Evolutionary conservation across 305 asterid species (phyloP), one percentile per base, ranked within the genome.

Genomic region (Caryopteris hybrid): DNA sequence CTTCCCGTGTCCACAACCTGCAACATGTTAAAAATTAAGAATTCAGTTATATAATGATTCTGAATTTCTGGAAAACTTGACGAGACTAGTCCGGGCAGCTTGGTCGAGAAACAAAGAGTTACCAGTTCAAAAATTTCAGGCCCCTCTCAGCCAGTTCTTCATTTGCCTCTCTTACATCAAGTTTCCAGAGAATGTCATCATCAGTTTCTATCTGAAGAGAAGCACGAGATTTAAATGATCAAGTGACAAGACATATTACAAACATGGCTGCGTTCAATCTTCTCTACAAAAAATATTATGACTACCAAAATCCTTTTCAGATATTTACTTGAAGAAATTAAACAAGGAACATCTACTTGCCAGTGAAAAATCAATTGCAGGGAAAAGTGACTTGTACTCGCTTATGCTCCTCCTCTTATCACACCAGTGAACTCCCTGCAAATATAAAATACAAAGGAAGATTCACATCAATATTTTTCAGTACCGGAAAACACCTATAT

Each of bases 371-470:
- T 93, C 96, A 75, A 93, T 78, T 56, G 92, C 94, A 22, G 99
- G 99, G 74, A 93, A 93, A 27, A 88, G 77, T 41, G 73, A 75
- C 75, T 68, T 83, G 71, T 90, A 93, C 75, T 93, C 97, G 13
- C 80, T 81, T 73, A 88, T 57, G 81, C 89, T 86, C 82, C 97
- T 84, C 74, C 99, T 88, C 85, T 87, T 90, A 73, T 93, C 96
- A 66, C 97, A 93, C 96, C 99, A 93, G 72, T 90, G 87, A 64
- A 93, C 89, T 55, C 97, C 97, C 97, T 93, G 88, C 87, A 79
- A 52, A 20, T 34, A 42, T 25, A 25, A 41, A 73, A 68, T 34
- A 11, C 12, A 68, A 53, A 23, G 10, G 23, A 31, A 69, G 43
- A 66, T 69, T 51, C 36, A 64, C 27, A 18, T 6, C 45, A 29